Evolutionary conservation across 768 basidiomycete genomes (phyloP), one percentile per base, ranked within the genome.

Genomic region (Suillus luteus): DNA sequence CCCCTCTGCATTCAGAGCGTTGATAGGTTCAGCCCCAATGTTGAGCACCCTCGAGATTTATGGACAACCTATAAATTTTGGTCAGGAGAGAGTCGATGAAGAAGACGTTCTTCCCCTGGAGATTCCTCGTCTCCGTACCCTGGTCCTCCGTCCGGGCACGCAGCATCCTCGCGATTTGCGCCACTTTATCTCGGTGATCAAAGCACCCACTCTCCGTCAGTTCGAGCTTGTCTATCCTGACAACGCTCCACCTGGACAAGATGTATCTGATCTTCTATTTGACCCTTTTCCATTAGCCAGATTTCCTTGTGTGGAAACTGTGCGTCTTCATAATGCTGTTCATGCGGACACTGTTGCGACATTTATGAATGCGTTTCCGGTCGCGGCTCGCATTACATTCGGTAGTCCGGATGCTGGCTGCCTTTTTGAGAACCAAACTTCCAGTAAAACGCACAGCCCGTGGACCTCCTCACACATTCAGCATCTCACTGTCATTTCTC

Each of bases 271-370:
- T 54, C 62, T 63, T 52, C n/a, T 59, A 33, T 57, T 68, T 57
- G 38, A 65, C 61, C 61, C 49, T 59, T 64, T 65, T 9, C 55
- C 60, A 49, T 62, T 71, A 62, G 19, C 51, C 24, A 55, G 22
- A 27, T 59, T 60, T 62, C 31, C 59, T 37, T 40, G 19, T n/a
- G 54, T 62, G 54, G 59, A 64, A 38, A 48, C 35, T 41, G 7
- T 40, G 22, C 59, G 38, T 46, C 40, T 61, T 57, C 51, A 43
- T 40, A 51, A 40, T 12, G n/a, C 40, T 43, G 38, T 54, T 48
- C 24, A 38, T 12, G 8, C 15, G 49, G 49, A 35, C 3, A 38
- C 44, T 37, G 11, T 58, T 43, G 38, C 35, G 1, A 27, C 17
- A 62, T 62, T 44, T 33, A 35, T 44, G 37, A 40, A 22, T 19